phyloP scores from a whole-genome alignment of 1,284 basidiomycete species.

The Naganishia albida region DNA sequence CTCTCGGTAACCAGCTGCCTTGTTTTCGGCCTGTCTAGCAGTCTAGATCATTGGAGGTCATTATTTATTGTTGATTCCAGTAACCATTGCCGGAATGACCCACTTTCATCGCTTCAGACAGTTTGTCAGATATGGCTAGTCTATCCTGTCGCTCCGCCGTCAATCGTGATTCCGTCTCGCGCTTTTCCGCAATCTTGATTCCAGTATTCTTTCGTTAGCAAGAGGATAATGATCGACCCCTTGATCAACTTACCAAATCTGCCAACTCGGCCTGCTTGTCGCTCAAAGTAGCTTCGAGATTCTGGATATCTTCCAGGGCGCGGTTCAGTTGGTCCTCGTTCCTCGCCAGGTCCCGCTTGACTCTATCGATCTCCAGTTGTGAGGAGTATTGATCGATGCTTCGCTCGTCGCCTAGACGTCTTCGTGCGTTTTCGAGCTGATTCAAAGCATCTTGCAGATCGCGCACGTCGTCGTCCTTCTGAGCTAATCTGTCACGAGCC shows the following conservation, averaged over 20 bases:
- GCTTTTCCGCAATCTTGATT: slow-evolving; percentile 66
- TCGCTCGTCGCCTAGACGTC: slow-evolving; percentile 74
- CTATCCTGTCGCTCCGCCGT: slow-evolving; percentile 80
- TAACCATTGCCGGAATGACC: slow-evolving; percentile 28
- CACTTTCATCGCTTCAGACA: slow-evolving; percentile 67
- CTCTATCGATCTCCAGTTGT: slow-evolving; percentile 84
- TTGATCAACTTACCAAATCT: slow-evolving; percentile 58
- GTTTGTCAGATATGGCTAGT: slow-evolving; percentile 78
- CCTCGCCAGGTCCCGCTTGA: slow-evolving; percentile 79
- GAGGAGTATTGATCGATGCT: slow-evolving; percentile 81
- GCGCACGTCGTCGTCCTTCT: slow-evolving; percentile 63
- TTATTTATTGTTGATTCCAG: not conserved
- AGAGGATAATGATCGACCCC: not conserved
- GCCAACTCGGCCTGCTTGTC: slow-evolving; percentile 72
- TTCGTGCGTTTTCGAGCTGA: slow-evolving; percentile 57
- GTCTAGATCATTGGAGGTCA: slow-evolving; percentile 39
- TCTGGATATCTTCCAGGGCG: slow-evolving; percentile 70
- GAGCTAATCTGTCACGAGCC: slow-evolving; percentile 53
- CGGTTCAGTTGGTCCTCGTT: slow-evolving; percentile 77
- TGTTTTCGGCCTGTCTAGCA: slow-evolving; percentile 67
- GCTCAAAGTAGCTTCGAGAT: slow-evolving; percentile 64
- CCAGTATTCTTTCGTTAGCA: not conserved
- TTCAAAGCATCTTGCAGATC: slow-evolving; percentile 73
- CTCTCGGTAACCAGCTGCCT: slow-evolving; percentile 62
- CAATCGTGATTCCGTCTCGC: slow-evolving; percentile 73